These are phyloP conservation scores for Echinosophora koreensis DNA, from an alignment of 306 rosid species.

Conservation along the genomic window DNA sequence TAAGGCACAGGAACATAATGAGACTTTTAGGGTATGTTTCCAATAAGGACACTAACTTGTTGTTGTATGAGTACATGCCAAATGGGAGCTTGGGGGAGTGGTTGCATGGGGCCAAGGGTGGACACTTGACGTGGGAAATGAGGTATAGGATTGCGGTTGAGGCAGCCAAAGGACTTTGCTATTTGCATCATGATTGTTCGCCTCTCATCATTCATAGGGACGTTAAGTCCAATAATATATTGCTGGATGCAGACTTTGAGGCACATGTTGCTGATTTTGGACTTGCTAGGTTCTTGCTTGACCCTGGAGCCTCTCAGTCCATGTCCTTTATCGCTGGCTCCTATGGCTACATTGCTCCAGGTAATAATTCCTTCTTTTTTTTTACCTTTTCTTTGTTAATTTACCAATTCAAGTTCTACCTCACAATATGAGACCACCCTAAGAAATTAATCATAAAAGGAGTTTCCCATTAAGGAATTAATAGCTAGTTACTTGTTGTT, in stretches of 20 bases:
- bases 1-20: slow-evolving; percentile 81
- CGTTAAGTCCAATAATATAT: slow-evolving; percentile 88
- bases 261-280: slow-evolving; percentile 98
- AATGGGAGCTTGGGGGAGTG: slow-evolving; percentile 88
- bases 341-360: slow-evolving; percentile 98
- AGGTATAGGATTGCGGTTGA: slow-evolving; percentile 79
- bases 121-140: slow-evolving; percentile 81
- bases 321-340: slow-evolving; percentile 95
- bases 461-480: no score
- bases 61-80: slow-evolving; percentile 83
- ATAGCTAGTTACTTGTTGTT: no score
- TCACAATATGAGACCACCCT: no score
- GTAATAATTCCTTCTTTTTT: slow-evolving; percentile 36
- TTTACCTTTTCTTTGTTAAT: no score
- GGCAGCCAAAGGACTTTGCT: slow-evolving; percentile 88
- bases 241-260: slow-evolving; percentile 73
- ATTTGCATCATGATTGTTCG: slow-evolving; percentile 91
- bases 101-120: slow-evolving; percentile 84
- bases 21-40: slow-evolving; percentile 82
- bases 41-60: slow-evolving; percentile 74
- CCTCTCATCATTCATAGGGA: slow-evolving; percentile 91
- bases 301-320: slow-evolving; percentile 83
- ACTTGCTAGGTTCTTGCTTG: slow-evolving; percentile 83
- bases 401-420: no score
- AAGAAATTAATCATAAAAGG: no score